These are phyloP conservation scores for Closterium sp. DNA, from an alignment of 139 green algal genomes.

Conservation along the genomic window DNA sequence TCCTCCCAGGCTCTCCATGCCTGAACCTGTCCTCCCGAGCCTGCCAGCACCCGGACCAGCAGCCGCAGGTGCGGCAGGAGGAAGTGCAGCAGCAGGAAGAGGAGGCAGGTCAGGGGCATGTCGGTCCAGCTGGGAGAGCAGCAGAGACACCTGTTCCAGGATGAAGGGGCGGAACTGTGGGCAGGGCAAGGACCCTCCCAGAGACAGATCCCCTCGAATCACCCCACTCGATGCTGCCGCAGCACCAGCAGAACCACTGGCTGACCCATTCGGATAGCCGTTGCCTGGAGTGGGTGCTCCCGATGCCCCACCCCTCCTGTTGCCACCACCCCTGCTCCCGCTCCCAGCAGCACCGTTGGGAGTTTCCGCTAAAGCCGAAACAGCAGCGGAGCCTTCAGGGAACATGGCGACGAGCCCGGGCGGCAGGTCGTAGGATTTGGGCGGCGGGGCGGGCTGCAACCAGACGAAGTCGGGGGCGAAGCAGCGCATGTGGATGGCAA, in stretches of 20 bases:
- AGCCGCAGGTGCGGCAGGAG: not conserved
- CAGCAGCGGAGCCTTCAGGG: not conserved
- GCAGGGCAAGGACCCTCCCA: conserved; percentile 8
- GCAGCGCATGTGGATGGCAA: conserved; percentile 43
- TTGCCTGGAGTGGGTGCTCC: not conserved
- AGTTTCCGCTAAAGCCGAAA: not conserved
- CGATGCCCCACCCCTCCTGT: not conserved
- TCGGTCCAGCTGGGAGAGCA: not conserved
- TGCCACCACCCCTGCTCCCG: conserved; percentile 5
- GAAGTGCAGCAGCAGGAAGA: not conserved
- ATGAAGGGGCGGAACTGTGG: conserved; percentile 35
- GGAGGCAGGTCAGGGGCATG: not conserved
- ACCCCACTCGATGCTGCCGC: not conserved
- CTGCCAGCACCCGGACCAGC: not conserved
- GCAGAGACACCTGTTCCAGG: conserved; percentile 16
- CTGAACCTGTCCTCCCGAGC: not conserved
- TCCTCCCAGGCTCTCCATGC: too few relatives aligned
- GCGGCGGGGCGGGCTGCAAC: conserved; percentile 28
- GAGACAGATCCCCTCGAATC: not conserved
- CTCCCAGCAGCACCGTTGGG: not conserved
- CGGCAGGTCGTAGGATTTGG: not conserved
- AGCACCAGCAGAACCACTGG: not conserved
- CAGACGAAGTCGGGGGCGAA: conserved; percentile 40
- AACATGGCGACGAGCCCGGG: not conserved
- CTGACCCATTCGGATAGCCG: not conserved